Percentiles rank a stretch among this genome's conserved stretches.
These are phyloP conservation scores for Xanthoparmelia taractica DNA, from an alignment of 495 filamentous ascomycete species.

Conservation along the genomic window DNA sequence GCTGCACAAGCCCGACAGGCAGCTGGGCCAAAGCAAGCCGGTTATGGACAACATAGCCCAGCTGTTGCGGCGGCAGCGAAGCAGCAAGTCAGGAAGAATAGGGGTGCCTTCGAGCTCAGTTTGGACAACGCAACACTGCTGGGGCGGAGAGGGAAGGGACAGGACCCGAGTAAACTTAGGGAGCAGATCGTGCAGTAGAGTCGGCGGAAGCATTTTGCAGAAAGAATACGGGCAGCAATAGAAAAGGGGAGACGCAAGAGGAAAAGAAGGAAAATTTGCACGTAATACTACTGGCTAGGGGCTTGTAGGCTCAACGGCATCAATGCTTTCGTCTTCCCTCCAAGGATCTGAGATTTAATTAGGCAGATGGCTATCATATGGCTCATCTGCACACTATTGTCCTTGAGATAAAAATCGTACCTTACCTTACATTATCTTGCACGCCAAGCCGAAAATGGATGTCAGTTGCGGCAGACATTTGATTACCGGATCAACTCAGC, in stretches of 20 bases:
- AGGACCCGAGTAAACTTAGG: conserved; percentile 29
- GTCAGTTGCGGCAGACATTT: too few relatives aligned
- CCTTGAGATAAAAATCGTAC: too few relatives aligned
- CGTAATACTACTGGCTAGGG: not conserved
- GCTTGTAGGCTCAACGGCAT: not conserved
- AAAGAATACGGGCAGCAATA: not conserved
- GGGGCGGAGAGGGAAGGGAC: conserved; percentile 57
- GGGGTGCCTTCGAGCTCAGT: conserved; percentile 77
- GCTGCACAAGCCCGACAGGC: conserved; percentile 55
- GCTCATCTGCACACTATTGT: not conserved
- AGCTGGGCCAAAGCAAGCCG: conserved; percentile 47
- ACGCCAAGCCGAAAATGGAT: too few relatives aligned
- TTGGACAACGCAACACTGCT: conserved; percentile 83
- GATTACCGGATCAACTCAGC: too few relatives aligned
- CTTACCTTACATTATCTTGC: too few relatives aligned
- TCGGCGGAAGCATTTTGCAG: not conserved
- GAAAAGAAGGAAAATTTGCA: not conserved
- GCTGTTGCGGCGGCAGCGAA: conserved; percentile 71
- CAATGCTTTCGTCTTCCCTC: not conserved
- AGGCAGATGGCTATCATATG: not conserved
- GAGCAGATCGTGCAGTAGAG: conserved; percentile 28
- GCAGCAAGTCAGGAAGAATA: conserved; percentile 59
- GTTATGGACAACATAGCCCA: conserved; percentile 76
- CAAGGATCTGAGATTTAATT: not conserved
- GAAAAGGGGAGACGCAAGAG: not conserved